Evolutionary conservation across 2,329 filamentous ascomycete genomes (phyloP), one percentile per base, ranked within the genome.

Genomic region (Trichoderma harzianum): DNA sequence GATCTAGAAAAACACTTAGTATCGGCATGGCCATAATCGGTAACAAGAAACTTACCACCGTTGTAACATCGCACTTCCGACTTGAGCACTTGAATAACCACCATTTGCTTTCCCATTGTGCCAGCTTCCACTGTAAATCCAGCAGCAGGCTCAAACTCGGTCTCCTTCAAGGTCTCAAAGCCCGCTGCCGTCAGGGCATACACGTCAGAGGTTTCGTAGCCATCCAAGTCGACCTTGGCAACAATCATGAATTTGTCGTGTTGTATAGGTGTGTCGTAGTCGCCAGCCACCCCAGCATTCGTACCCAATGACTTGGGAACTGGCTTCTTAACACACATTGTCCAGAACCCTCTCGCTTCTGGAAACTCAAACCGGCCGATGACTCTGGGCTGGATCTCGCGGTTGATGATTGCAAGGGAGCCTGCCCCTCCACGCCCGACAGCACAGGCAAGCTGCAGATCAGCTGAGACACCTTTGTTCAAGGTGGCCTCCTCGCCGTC

Each of bases 21-120:
- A 28, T 60, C 16, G 10, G n/a, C 18, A 30, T 10, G 26, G 3
- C 7, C 18, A 32, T 26, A 57, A 3, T 12, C 2, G 6, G 18
- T 14, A 26, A 24, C n/a, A 7, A 39, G 43, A 43, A 69, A 61
- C 91, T 86, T 81, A 95, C 93, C 91, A 81, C 91, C 91, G 80
- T 98, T 95, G 77, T 98, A 99, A 73, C 92, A 95, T 72, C 95
- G 89, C 28, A 98, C 90, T 78, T 98, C 95, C 2, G 91, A 93
- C 74, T 91, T 92, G 68, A 97, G 86, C 2, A 97, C 91, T 78
- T 98, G 96, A 18, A 98, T 91, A 39, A 98, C 91, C 72, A 94
- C 90, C 78, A 89, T 93, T 73, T 93, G 90, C 66, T 89, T 89
- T n/a, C 92, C 92, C 80, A 99, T 89, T 0, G 92, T 92, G 18